phyloP scores from a whole-genome alignment of 768 basidiomycete species.

The Serendipita indica region DNA sequence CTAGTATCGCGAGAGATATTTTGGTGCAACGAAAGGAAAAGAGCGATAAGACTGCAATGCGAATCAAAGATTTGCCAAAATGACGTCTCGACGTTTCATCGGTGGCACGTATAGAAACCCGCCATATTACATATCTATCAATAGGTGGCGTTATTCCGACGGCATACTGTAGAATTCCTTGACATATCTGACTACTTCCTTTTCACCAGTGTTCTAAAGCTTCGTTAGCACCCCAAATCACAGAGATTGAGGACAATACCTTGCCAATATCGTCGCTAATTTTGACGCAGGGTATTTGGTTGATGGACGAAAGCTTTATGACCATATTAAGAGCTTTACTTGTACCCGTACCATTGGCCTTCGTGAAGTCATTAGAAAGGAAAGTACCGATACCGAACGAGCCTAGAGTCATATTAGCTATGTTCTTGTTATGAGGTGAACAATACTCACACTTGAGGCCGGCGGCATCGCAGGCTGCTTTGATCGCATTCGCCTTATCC shows the following conservation, averaged over 20 bases:
- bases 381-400: slow-evolving; percentile 90
- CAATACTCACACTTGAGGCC: slow-evolving; percentile 44
- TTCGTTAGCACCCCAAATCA: neutral
- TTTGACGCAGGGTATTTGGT: slow-evolving; percentile 70
- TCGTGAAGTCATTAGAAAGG: slow-evolving; percentile 73
- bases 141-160: neutral
- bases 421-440: neutral
- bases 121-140: too few relatives aligned
- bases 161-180: slow-evolving; percentile 28
- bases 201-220: slow-evolving; percentile 51
- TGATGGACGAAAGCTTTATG: slow-evolving; percentile 71
- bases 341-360: slow-evolving; percentile 31
- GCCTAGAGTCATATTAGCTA: slow-evolving; percentile 29
- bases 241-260: slow-evolving; percentile 24
- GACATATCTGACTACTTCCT: slow-evolving; percentile 40
- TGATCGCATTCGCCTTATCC: slow-evolving; percentile 52
- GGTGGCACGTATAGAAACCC: neutral
- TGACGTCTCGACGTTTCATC: neutral
- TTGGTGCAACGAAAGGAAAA: neutral
- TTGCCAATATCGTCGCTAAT: slow-evolving; percentile 87
- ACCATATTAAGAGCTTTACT: slow-evolving; percentile 88
- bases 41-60: neutral
- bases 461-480: slow-evolving; percentile 55
- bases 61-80: neutral
- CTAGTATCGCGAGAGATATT: neutral